These are phyloP conservation scores for Extremus antarcticus DNA, from an alignment of 495 filamentous ascomycete species.

Conservation along the genomic window DNA sequence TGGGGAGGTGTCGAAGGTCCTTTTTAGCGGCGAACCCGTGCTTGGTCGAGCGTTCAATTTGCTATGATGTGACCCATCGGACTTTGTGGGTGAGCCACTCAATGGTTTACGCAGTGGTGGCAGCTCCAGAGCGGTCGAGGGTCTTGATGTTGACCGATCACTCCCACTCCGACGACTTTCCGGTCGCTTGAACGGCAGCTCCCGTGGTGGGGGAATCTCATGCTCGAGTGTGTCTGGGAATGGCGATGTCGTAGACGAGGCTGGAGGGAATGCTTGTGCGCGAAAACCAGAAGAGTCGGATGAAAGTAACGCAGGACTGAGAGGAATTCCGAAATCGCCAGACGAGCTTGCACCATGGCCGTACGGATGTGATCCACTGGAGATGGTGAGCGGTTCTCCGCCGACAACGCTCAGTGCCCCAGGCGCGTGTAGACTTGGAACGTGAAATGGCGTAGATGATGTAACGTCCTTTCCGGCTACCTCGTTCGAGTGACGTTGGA, in stretches of 20 bases:
- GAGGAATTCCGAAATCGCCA: not conserved
- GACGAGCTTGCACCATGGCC: not conserved
- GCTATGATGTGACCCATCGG: too few species aligned
- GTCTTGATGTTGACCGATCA: constrained; percentile 9
- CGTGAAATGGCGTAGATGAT: not conserved
- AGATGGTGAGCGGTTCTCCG: not conserved
- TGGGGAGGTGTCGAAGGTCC: not conserved
- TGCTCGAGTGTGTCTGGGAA: constrained; percentile 1
- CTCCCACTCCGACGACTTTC: not conserved
- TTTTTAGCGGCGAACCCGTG: constrained; percentile 15
- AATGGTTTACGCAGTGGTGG: constrained; percentile 21
- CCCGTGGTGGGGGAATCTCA: constrained; percentile 29
- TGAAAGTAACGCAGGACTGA: not conserved
- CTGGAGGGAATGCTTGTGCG: not conserved
- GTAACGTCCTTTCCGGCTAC: not conserved
- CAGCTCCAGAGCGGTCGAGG: constrained; percentile 12
- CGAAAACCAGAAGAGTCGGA: not conserved
- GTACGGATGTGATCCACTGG: not conserved
- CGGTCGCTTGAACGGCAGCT: constrained; percentile 28
- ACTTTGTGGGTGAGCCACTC: too few species aligned
- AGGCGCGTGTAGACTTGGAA: too few species aligned
- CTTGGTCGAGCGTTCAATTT: too few species aligned
- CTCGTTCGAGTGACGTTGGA: not conserved
- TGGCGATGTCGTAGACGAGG: not conserved
- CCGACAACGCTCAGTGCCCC: too few species aligned